Evolutionary conservation across 805 yeast species (phyloP).

Genomic region (Suhomyces emberorum): DNA sequence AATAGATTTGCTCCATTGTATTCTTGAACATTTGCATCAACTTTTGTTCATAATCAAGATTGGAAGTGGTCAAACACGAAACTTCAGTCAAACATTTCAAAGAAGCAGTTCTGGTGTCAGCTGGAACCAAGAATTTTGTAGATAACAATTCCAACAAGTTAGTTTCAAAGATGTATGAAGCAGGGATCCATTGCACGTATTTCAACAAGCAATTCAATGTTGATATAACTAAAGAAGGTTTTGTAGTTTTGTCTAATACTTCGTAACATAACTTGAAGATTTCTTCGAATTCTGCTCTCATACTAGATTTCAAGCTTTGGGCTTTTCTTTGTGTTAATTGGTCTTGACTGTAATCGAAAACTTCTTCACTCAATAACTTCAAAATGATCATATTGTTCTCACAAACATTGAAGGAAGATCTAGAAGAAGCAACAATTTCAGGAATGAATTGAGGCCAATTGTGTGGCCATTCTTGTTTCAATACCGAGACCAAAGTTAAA

Average conservation of each 20-base stretch:
- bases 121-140: constrained; percentile 70
- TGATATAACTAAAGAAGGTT: constrained; percentile 77
- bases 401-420: constrained; percentile 87
- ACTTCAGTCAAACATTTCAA: constrained; percentile 93
- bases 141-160: constrained; percentile 69
- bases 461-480: constrained; percentile 98
- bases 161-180: constrained; percentile 86
- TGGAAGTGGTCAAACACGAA: constrained; percentile 60
- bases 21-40: constrained; percentile 68
- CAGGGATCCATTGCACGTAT: constrained; percentile 93
- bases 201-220: constrained; percentile 79
- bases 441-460: constrained; percentile 98
- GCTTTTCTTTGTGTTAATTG: constrained; percentile 97
- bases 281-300: constrained; percentile 88
- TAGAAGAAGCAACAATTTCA: constrained; percentile 81
- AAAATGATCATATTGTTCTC: constrained; percentile 96
- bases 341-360: constrained; percentile 91
- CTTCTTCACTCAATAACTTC: constrained; percentile 88
- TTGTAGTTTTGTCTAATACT: constrained; percentile 84
- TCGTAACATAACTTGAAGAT: constrained; percentile 92
- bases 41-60: constrained; percentile 40
- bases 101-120: constrained; percentile 77
- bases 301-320: constrained; percentile 70
- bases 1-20: constrained; percentile 65
- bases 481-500: constrained; percentile 86